phyloP scores from a whole-genome alignment of 306 rosid genomes.

The Acacia crassicarpa region DNA sequence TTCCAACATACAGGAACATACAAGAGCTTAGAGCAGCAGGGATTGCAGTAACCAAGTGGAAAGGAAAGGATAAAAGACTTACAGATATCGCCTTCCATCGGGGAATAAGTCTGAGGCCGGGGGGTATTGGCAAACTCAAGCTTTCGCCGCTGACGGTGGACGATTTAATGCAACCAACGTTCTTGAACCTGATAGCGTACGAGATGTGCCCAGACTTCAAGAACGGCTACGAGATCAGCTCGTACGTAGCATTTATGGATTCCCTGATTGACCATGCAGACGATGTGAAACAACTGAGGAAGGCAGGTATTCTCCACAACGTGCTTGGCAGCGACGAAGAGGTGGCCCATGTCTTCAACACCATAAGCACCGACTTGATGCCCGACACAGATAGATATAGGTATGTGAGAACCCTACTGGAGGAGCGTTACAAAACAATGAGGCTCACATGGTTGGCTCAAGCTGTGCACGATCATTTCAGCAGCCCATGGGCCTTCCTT shows the following conservation, averaged over 20 bases:
- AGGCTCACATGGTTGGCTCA: slow-evolving; percentile 33
- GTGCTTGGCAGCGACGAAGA: slow-evolving; percentile 42
- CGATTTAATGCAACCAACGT: slow-evolving; percentile 9
- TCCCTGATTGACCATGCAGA: slow-evolving; percentile 40
- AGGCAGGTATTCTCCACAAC: slow-evolving; percentile 23
- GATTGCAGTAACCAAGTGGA: background rate
- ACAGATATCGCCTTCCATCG: background rate
- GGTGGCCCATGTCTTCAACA: slow-evolving; percentile 34
- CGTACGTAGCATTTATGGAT: slow-evolving; percentile 33
- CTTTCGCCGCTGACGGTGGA: slow-evolving; percentile 21
- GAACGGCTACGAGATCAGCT: slow-evolving; percentile 33
- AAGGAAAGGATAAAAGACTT: background rate
- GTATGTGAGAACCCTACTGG: background rate
- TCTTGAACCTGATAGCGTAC: slow-evolving; percentile 41
- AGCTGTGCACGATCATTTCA: slow-evolving; percentile 19
- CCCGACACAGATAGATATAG: background rate
- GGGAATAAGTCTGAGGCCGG: background rate
- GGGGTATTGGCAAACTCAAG: background rate
- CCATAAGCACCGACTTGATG: slow-evolving; percentile 26
- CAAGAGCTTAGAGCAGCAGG: slow-evolving; percentile 27
- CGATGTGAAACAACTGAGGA: slow-evolving; percentile 32
- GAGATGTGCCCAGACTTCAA: slow-evolving; percentile 44
- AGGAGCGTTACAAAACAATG: background rate
- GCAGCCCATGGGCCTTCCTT: slow-evolving; percentile 33
- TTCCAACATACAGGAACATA: slow-evolving; percentile 27